Evolutionary conservation across 495 filamentous ascomycete species (phyloP).

Genomic region (Trichodelitschia bisporula): DNA sequence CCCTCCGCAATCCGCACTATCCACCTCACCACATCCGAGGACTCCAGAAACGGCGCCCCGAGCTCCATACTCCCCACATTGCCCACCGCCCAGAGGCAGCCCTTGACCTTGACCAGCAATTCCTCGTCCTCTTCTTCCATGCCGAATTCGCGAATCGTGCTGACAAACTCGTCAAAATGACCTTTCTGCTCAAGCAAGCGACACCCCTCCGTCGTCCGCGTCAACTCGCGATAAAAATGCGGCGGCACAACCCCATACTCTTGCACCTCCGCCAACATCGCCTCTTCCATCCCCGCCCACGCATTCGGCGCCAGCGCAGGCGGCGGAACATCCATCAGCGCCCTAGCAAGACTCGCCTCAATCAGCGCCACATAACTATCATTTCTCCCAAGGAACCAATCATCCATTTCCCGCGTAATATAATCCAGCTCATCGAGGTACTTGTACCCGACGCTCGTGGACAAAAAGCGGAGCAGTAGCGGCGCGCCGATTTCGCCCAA

Average conservation of each 20-base stretch:
- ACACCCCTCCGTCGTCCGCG: slow-evolving; percentile 79
- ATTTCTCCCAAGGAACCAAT: slow-evolving; percentile 93
- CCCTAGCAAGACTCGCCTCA: slow-evolving; percentile 79
- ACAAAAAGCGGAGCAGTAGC: slow-evolving; percentile 74
- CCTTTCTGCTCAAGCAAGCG: slow-evolving; percentile 72
- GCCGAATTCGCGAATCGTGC: slow-evolving; percentile 63
- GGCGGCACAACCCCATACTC: slow-evolving; percentile 57
- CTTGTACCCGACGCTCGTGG: slow-evolving; percentile 88
- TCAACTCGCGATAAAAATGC: slow-evolving; percentile 91
- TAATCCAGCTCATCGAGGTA: slow-evolving; percentile 94
- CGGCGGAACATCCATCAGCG: slow-evolving; percentile 35
- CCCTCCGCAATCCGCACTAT: slow-evolving; percentile 70
- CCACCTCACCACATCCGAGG: slow-evolving; percentile 57
- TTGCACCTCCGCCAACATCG: slow-evolving; percentile 26
- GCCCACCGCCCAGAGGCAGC: slow-evolving; percentile 90
- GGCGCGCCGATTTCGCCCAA: slow-evolving; percentile 93
- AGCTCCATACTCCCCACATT: slow-evolving; percentile 98
- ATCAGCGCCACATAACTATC: slow-evolving; percentile 87
- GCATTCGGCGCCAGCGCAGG: no score
- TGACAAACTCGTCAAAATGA: slow-evolving; percentile 81
- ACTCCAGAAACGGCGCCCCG: slow-evolving; percentile 77
- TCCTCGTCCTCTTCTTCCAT: slow-evolving; percentile 69
- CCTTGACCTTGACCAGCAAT: slow-evolving; percentile 80
- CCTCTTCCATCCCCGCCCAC: slow-evolving; percentile 15
- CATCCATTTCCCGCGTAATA: slow-evolving; percentile 97